Percentiles rank a stretch among this genome's conserved stretches.
Evolutionary conservation across 805 yeast species (phyloP).

Genomic region (Lachancea sp.): DNA sequence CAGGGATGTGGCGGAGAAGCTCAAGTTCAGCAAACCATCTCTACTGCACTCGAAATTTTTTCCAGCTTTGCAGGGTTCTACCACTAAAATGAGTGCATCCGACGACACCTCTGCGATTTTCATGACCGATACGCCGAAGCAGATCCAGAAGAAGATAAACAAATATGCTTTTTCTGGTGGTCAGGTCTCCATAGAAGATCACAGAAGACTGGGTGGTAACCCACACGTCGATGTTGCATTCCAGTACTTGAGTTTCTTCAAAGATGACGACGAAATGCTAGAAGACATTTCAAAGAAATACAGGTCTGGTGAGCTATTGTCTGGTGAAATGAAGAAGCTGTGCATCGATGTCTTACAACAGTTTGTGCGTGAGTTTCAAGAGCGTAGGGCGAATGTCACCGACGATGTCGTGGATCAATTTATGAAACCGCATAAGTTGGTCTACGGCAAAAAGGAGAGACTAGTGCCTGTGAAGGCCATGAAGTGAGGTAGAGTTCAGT

Average conservation of each 20-base stretch:
- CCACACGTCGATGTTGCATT: constrained; percentile 94
- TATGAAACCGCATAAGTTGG: constrained; percentile 80
- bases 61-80: constrained; percentile 96
- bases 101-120: constrained; percentile 86
- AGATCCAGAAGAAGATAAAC: constrained; percentile 89
- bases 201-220: constrained; percentile 83
- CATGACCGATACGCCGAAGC: constrained; percentile 91
- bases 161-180: constrained; percentile 98
- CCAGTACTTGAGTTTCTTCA: constrained; percentile 86
- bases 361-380: constrained; percentile 79
- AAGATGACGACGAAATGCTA: constrained; percentile 79
- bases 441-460: constrained; percentile 69
- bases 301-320: constrained; percentile 71
- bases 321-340: constrained; percentile 88
- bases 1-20: constrained; percentile 93
- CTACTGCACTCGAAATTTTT: constrained; percentile 90
- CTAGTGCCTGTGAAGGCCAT: constrained; percentile 59
- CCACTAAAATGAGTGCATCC: constrained; percentile 95
- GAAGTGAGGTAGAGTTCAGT: constrained; percentile 2
- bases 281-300: constrained; percentile 56
- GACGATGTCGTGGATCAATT: constrained; percentile 56
- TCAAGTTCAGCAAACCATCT: constrained; percentile 85
- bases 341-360: constrained; percentile 77
- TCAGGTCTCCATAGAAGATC: constrained; percentile 78
- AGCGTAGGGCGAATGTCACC: constrained; percentile 58